Evolutionary conservation across 2,329 filamentous ascomycete species (phyloP).

Genomic region (Penicillium griseofulvum): DNA sequence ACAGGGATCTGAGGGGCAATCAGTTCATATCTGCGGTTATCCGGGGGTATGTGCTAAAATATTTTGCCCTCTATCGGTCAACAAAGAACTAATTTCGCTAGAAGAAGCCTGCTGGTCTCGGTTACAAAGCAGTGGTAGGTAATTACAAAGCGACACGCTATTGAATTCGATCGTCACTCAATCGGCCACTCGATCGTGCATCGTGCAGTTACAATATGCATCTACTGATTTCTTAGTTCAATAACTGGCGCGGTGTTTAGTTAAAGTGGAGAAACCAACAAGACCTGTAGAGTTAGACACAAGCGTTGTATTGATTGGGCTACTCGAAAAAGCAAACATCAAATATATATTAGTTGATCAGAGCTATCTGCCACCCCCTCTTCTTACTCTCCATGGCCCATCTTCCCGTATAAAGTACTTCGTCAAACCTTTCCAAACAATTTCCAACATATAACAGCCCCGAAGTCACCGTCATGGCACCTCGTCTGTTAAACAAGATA

Average conservation of each 20-base stretch:
- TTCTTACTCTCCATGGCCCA: not conserved
- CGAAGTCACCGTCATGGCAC: not conserved
- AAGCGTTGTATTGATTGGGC: not conserved
- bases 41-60: not conserved
- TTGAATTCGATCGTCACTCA: not conserved
- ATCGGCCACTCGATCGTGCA: not conserved
- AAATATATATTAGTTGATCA: not conserved
- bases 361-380: not conserved
- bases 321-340: not conserved
- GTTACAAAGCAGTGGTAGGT: not conserved
- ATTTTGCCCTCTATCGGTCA: not conserved
- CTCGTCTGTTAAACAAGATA: not conserved
- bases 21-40: not conserved
- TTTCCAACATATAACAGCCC: not conserved
- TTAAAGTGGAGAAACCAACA: not conserved
- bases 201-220: not conserved
- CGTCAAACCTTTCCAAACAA: not conserved
- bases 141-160: not conserved
- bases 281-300: not conserved
- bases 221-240: not conserved
- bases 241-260: not conserved
- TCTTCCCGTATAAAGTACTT: not conserved
- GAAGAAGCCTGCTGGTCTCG: not conserved
- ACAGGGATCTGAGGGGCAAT: not conserved
- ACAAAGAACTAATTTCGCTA: not conserved